Evolutionary conservation across 345 rosid genomes (phyloP).

Genomic region (Citrus trifoliata): DNA sequence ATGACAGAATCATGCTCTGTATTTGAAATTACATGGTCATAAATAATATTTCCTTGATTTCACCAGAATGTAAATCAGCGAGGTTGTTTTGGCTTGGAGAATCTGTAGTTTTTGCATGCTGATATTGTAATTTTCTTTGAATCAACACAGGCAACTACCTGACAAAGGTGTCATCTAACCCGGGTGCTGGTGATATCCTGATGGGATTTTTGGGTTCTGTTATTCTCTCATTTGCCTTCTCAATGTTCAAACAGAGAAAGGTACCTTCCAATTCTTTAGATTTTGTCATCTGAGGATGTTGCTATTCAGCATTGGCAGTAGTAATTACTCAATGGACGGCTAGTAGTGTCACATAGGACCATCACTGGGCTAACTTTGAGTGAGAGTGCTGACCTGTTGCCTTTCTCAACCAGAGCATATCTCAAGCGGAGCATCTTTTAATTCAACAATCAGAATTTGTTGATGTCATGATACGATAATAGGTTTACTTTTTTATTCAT

Average conservation of each 20-base stretch:
- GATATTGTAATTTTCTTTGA: background rate
- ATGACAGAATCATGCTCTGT: too few relatives aligned
- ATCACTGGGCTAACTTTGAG: background rate
- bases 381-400: fast-evolving
- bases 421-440: background rate
- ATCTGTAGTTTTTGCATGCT: background rate
- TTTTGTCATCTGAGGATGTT: background rate
- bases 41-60: background rate
- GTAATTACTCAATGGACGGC: background rate
- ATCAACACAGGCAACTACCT: constrained; percentile 66
- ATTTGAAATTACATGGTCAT: background rate
- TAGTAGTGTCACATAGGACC: background rate
- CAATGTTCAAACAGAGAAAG: constrained; percentile 98
- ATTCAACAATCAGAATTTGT: background rate
- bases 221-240: constrained; percentile 88
- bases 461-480: background rate
- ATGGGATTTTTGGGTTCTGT: constrained; percentile 97
- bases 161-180: constrained; percentile 71
- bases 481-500: background rate
- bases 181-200: constrained; percentile 93
- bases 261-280: constrained; percentile 23
- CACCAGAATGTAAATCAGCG: background rate
- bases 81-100: background rate
- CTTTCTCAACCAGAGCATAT: background rate
- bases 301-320: background rate